Conservation (phyloP, 1,284 basidiomycete species). For the Irpex lacteus region DNA sequence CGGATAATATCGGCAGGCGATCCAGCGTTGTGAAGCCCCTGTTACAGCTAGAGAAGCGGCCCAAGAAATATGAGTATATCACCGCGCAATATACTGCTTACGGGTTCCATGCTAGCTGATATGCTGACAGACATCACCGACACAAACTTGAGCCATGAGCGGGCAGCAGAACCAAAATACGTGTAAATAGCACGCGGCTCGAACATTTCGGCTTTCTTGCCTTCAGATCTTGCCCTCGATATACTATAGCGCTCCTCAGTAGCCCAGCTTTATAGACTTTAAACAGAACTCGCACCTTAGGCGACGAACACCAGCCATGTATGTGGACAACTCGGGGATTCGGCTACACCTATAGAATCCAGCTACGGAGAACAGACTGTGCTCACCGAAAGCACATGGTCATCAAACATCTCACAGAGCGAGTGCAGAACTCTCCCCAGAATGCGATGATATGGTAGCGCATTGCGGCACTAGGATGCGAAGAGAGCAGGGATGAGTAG, state of each 20-base stretch:
- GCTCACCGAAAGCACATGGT: neutral
- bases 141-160: neutral
- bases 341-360: neutral
- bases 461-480: neutral
- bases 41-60: neutral
- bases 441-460: too few species aligned
- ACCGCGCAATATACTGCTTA: neutral
- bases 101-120: neutral
- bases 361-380: neutral
- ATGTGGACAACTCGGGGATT: neutral
- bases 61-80: neutral
- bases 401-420: neutral
- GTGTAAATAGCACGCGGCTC: neutral
- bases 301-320: neutral
- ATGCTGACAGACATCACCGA: neutral
- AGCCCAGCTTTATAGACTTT: too few species aligned
- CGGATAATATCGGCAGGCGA: neutral
- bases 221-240: too few species aligned
- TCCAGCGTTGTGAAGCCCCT: neutral
- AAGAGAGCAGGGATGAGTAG: neutral
- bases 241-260: too few species aligned
- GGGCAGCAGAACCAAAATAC: neutral
- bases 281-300: too few species aligned
- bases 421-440: too few species aligned
- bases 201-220: neutral